Evolutionary conservation across 768 basidiomycete genomes (phyloP), one percentile per base, ranked within the genome.

Genomic region (Amanita polypyramis): DNA sequence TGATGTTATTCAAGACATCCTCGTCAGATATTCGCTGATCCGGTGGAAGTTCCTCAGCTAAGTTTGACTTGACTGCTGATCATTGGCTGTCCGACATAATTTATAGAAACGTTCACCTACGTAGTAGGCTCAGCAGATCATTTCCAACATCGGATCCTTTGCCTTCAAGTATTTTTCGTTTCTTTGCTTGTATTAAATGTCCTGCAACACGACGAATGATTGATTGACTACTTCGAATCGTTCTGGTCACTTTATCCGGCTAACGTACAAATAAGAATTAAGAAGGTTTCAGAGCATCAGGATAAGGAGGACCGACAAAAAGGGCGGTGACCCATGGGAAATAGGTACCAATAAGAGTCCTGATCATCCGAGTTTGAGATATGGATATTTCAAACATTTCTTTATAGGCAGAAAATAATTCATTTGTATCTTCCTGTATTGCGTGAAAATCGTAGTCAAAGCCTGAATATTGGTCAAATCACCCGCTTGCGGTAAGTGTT

Each of bases 361-460:
- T 66, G 20, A 72, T 39, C n/a, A 63, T 62, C 30, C 60, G 56
- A 11, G 72, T 65, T 58, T 80, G 81, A 0, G 82, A 77, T 14
- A 91, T 63, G 14, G 78, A 80, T 4, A 79, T 70, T 54, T 78
- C 82, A 50, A 92, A 92, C 81, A 93, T 87, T 47, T 91, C 85
- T 57, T 80, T 86, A 61, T 89, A 88, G 0, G 90, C 88, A 25
- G 63, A 61, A 54, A 90, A 84, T 6, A 91, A 70, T 54, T 85
- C 82, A 51, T 91, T 88, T 1, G 82, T 70, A 57, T 87, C 82
- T 38, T 87, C 74, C 39, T 84, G 73, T 30, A 95, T 82, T 1
- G 92, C 80, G 52, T 86, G 80, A 67, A 96, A 92, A 49, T 82
- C 70, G 56, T 94, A 94, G 53, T 82, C 86, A 58, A 94, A 95